phyloP scores from a whole-genome alignment of 257 asterid genomes.

The Dorcoceras hygrometricum region DNA sequence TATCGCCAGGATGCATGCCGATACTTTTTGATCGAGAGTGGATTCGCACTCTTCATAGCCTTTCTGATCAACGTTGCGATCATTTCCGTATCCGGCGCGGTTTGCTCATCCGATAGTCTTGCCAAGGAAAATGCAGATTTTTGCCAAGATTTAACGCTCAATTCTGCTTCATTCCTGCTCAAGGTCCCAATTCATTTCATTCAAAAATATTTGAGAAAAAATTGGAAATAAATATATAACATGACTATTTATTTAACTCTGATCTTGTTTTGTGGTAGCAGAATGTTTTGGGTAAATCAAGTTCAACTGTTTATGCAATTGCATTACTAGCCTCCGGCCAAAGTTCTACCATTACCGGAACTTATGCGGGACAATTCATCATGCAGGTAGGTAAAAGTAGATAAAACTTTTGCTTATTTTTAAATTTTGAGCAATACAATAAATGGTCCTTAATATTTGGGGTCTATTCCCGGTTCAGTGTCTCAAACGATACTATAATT shows the following conservation, averaged over 20 bases:
- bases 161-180: conserved; percentile 86
- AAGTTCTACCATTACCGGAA: conserved; percentile 89
- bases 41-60: conserved; percentile 69
- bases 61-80: conserved; percentile 75
- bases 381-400: conserved; percentile 62
- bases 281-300: conserved; percentile 86
- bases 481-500: background rate
- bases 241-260: background rate
- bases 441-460: too few species aligned
- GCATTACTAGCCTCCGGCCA: conserved; percentile 95
- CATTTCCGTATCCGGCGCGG: conserved; percentile 73
- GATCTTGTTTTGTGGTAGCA: conserved; percentile 16
- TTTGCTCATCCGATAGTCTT: conserved; percentile 47
- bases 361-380: conserved; percentile 91
- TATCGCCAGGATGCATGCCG: conserved; percentile 74
- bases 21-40: conserved; percentile 79
- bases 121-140: conserved; percentile 31
- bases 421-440: too few species aligned
- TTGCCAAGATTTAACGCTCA: conserved; percentile 68
- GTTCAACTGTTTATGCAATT: conserved; percentile 73
- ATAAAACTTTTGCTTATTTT: background rate
- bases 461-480: too few species aligned
- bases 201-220: background rate
- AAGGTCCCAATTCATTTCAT: conserved; percentile 41
- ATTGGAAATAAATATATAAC: background rate